phyloP scores from a whole-genome alignment of 495 filamentous ascomycete genomes.

The Bryoglossum gracile region DNA sequence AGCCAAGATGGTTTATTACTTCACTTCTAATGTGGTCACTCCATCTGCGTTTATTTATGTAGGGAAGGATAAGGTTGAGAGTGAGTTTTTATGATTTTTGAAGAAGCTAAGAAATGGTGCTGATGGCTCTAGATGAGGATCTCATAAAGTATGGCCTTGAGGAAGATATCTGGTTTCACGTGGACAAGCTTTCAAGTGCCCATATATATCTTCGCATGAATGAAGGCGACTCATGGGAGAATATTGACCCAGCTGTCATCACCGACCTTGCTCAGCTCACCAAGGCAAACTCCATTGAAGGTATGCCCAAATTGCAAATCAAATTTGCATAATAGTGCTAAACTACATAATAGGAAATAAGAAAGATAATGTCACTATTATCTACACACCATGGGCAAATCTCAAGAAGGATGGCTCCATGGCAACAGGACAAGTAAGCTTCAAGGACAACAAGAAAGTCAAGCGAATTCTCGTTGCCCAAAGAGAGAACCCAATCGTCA shows the following conservation, averaged over 20 bases:
- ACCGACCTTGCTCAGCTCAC: constrained; percentile 90
- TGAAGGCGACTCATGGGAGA: constrained; percentile 79
- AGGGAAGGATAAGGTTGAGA: constrained; percentile 98
- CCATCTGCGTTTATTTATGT: constrained; percentile 85
- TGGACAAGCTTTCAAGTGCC: constrained; percentile 92
- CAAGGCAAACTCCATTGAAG: constrained; percentile 98
- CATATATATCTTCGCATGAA: constrained; percentile 88
- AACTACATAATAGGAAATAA: constrained; percentile 69
- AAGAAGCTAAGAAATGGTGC: no score
- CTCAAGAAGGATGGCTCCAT: constrained; percentile 94
- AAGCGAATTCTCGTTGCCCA: constrained; percentile 67
- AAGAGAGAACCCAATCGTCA: constrained; percentile 83
- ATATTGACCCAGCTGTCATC: constrained; percentile 65
- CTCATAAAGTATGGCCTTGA: constrained; percentile 89
- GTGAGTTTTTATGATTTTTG: no score
- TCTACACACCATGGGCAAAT: constrained; percentile 98
- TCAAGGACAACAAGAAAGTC: constrained; percentile 68
- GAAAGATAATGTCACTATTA: constrained; percentile 92
- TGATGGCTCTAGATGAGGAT: constrained; percentile 98
- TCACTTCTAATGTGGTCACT: constrained; percentile 72
- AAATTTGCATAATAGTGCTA: constrained; percentile 12
- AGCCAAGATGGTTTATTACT: constrained; percentile 83
- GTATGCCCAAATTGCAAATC: constrained; percentile 30
- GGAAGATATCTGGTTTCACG: constrained; percentile 98
- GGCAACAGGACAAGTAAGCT: constrained; percentile 90